phyloP scores from a whole-genome alignment of 768 basidiomycete genomes.

The Mycena chlorophos region DNA sequence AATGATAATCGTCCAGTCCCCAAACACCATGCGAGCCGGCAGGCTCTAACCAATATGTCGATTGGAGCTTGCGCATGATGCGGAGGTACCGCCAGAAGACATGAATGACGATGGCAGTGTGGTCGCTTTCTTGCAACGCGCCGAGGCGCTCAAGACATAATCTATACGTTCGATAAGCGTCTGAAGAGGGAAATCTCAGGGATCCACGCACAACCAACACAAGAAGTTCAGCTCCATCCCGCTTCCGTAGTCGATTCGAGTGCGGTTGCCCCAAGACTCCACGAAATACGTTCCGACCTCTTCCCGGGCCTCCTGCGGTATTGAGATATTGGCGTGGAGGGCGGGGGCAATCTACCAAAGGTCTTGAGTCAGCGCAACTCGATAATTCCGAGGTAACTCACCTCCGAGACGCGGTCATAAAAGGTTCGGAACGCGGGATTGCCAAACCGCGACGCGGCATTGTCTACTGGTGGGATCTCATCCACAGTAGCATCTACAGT shows the following conservation, averaged over 20 bases:
- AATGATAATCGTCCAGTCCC: conserved; percentile 97
- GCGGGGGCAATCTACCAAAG: conserved; percentile 48
- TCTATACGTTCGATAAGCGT: conserved; percentile 41
- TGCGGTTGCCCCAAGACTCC: conserved; percentile 89
- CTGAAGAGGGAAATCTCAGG: not conserved
- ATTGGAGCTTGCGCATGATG: conserved; percentile 85
- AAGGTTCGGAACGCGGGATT: conserved; percentile 96
- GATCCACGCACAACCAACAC: conserved; percentile 87
- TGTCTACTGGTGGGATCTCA: conserved; percentile 83
- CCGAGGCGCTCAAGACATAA: conserved; percentile 77
- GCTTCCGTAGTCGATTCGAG: conserved; percentile 97
- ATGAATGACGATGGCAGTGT: conserved; percentile 70
- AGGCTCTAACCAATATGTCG: conserved; percentile 95
- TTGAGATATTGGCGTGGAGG: conserved; percentile 60
- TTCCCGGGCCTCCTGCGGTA: conserved; percentile 56
- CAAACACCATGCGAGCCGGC: conserved; percentile 99
- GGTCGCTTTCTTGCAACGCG: conserved; percentile 62
- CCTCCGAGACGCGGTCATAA: conserved; percentile 79
- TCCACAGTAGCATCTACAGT: conserved; percentile 64
- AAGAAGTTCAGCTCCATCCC: conserved; percentile 99
- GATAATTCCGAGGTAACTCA: conserved; percentile 27
- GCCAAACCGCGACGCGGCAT: conserved; percentile 89
- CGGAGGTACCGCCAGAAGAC: conserved; percentile 93
- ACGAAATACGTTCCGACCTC: conserved; percentile 82
- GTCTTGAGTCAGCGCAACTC: conserved; percentile 1